Evolutionary conservation across 1,284 basidiomycete genomes (phyloP).

Genomic region (Boletus subluridellus): DNA sequence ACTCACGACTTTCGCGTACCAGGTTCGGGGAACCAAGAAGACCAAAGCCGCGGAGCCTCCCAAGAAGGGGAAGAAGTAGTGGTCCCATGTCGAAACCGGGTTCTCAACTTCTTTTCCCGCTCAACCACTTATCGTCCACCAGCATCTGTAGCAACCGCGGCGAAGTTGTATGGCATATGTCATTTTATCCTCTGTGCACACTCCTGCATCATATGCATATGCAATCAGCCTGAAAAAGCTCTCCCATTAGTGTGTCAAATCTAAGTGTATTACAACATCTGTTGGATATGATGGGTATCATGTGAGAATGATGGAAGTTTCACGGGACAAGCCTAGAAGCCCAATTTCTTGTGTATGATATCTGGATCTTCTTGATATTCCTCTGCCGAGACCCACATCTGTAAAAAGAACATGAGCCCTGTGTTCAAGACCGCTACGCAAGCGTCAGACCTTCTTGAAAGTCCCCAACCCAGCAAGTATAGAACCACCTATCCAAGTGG

Average conservation of each 20-base stretch:
- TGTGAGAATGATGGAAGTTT: constrained; percentile 15
- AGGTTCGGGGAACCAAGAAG: constrained; percentile 93
- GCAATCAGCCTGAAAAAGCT: constrained; percentile 31
- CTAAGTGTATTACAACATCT: constrained; percentile 34
- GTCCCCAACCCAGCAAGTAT: constrained; percentile 94
- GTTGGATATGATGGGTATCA: constrained; percentile 35
- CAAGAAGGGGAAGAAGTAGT: constrained; percentile 85
- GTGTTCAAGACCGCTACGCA: not conserved
- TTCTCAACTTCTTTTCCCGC: constrained; percentile 29
- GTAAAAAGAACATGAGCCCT: constrained; percentile 9
- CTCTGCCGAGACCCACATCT: constrained; percentile 99
- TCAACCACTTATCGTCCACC: constrained; percentile 39
- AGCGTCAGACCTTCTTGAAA: constrained; percentile 85
- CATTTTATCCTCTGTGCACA: constrained; percentile 33
- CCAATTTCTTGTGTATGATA: constrained; percentile 90
- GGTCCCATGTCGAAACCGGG: constrained; percentile 10
- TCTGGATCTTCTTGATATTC: constrained; percentile 99
- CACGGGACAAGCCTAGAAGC: constrained; percentile 48
- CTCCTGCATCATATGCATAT: constrained; percentile 47
- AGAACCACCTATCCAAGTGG: constrained; percentile 98
- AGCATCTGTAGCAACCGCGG: constrained; percentile 36
- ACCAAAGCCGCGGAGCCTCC: constrained; percentile 83
- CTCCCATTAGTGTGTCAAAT: constrained; percentile 34
- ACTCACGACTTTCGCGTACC: constrained; percentile 10
- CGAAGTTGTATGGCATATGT: constrained; percentile 43